These are phyloP conservation scores for Penicillium salamii DNA, from an alignment of 495 filamentous ascomycete species.

Conservation along the genomic window DNA sequence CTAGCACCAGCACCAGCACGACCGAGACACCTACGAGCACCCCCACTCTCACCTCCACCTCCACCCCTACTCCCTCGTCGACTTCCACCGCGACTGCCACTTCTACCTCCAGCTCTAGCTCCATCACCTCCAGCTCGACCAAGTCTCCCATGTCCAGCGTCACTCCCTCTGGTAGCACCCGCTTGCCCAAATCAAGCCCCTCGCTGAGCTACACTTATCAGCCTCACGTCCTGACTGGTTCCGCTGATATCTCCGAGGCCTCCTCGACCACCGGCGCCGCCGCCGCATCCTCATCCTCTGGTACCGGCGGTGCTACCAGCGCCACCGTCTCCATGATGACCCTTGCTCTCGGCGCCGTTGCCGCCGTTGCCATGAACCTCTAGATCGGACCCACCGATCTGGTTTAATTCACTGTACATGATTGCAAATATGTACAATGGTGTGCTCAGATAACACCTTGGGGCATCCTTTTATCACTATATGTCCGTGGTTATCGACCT, in stretches of 20 bases:
- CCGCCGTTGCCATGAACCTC: constrained; percentile 23
- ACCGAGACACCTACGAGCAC: constrained; percentile 23
- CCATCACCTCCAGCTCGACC: constrained; percentile 18
- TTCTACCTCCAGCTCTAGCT: constrained; percentile 12
- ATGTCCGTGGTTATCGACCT: neutral
- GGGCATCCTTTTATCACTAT: neutral
- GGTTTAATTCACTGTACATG: constrained; percentile 2
- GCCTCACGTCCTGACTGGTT: constrained; percentile 3
- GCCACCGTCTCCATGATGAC: constrained; percentile 26
- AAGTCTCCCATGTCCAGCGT: constrained; percentile 34
- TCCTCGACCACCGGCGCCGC: constrained; percentile 12
- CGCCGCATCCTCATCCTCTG: constrained; percentile 9
- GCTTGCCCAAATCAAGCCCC: constrained; percentile 19
- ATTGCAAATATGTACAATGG: constrained; percentile 3
- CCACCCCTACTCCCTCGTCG: constrained; percentile 13
- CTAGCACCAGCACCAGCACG: constrained; percentile 17
- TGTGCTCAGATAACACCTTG: constrained; percentile 12
- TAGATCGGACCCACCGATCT: constrained; percentile 11
- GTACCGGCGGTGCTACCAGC: constrained; percentile 19
- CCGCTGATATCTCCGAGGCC: constrained; percentile 9
- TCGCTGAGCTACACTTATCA: constrained; percentile 8
- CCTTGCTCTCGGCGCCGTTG: constrained; percentile 28
- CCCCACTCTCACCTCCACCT: constrained; percentile 17
- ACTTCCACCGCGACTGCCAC: constrained; percentile 8
- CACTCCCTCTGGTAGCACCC: constrained; percentile 34